phyloP scores from a whole-genome alignment of 495 filamentous ascomycete genomes.

The Aspergillus saccharolyticus region DNA sequence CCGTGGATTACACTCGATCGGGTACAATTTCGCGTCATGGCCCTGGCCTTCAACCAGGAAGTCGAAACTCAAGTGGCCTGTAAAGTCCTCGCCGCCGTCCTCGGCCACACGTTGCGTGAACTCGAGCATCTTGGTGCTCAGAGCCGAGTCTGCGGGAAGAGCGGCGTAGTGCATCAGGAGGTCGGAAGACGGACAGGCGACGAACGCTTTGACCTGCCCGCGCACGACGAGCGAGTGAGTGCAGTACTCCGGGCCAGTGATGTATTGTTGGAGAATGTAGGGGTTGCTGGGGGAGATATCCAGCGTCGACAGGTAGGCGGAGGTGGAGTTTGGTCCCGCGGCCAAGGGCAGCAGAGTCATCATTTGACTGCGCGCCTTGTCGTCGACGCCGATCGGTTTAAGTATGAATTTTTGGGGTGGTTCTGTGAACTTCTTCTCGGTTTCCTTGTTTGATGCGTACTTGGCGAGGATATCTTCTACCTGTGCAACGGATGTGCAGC shows the following conservation, averaged over 20 bases:
- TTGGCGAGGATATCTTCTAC: neutral
- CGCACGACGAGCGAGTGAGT: conserved; percentile 4
- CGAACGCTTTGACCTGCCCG: conserved; percentile 3
- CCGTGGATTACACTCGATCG: conserved; percentile 5
- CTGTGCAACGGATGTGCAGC: neutral
- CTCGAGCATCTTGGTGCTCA: conserved; percentile 2
- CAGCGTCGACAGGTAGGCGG: neutral
- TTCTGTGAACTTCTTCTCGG: neutral
- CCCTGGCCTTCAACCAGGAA: neutral
- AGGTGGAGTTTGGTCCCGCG: neutral
- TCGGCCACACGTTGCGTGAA: conserved; percentile 3
- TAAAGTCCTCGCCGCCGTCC: neutral
- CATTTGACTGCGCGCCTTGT: neutral
- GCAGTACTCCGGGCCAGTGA: conserved; percentile 1
- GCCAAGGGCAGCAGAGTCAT: conserved; percentile 2
- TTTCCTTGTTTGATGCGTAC: neutral
- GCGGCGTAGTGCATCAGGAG: conserved; percentile 1
- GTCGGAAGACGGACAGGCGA: conserved; percentile 1
- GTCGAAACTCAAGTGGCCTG: conserved; percentile 3
- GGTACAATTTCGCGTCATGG: neutral
- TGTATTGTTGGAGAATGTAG: conserved; percentile 3
- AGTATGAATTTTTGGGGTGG: neutral
- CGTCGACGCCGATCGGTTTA: conserved; percentile 1
- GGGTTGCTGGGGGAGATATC: neutral
- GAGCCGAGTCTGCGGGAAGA: neutral